Conservation (phyloP, 2,329 filamentous ascomycete genomes). For the Emmonsia crescens region DNA sequence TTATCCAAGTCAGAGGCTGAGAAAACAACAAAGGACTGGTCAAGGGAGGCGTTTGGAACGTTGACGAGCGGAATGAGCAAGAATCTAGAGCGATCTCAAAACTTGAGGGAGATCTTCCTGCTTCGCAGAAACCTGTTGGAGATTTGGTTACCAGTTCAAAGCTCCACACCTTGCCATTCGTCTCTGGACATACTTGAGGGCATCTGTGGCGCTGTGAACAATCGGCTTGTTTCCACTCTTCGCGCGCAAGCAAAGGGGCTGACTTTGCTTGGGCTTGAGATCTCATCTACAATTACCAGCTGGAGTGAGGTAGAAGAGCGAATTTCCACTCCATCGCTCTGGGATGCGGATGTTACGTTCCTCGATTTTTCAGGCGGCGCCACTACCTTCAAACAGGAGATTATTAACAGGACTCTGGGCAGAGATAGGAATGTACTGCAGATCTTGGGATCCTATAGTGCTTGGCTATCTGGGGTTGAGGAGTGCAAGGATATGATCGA, state of each 20-base stretch:
- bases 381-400: constrained; percentile 54
- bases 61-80: constrained; percentile 52
- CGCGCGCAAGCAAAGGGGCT: constrained; percentile 54
- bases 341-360: constrained; percentile 55
- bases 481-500: constrained; percentile 27
- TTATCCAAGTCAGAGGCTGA: constrained; percentile 50
- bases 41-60: constrained; percentile 47
- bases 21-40: constrained; percentile 54
- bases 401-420: constrained; percentile 62
- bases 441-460: constrained; percentile 53
- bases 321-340: constrained; percentile 45
- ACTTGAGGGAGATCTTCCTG: constrained; percentile 59
- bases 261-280: constrained; percentile 52
- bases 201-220: constrained; percentile 58
- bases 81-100: constrained; percentile 48
- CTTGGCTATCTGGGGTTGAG: constrained; percentile 65
- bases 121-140: constrained; percentile 60
- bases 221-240: constrained; percentile 53
- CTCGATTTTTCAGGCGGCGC: constrained; percentile 57
- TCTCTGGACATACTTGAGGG: constrained; percentile 57
- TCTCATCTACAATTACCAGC: constrained; percentile 49
- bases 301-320: constrained; percentile 47
- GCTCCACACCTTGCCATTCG: constrained; percentile 42
- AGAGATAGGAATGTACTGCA: constrained; percentile 55
- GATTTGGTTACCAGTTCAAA: constrained; percentile 62